Evolutionary conservation across 2,329 filamentous ascomycete genomes (phyloP).

Genomic region (Aspergillaceae sp.): DNA sequence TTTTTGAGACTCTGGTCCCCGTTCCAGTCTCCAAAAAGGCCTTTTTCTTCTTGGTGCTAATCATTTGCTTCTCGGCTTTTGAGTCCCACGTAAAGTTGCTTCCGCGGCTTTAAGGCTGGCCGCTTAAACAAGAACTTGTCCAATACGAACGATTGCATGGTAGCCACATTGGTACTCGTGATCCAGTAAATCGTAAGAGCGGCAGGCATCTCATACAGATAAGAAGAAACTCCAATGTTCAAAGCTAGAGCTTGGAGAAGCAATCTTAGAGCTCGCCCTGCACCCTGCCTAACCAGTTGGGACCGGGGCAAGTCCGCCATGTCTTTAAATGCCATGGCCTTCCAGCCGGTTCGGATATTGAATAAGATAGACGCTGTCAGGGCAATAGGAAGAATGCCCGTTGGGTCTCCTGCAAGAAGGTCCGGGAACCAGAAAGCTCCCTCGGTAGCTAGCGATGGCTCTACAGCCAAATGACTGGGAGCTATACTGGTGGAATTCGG

Average conservation of each 20-base stretch:
- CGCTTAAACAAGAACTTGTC: constrained; percentile 33
- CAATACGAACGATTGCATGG: constrained; percentile 32
- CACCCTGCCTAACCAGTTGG: constrained; percentile 16
- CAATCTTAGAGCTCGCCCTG: constrained; percentile 19
- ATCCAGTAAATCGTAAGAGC: constrained; percentile 46
- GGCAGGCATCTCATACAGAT: constrained; percentile 30
- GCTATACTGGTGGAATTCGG: constrained; percentile 13
- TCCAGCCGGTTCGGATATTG: constrained; percentile 35
- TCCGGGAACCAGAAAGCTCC: constrained; percentile 55
- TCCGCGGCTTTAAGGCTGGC: constrained; percentile 22
- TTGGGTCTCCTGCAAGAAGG: constrained; percentile 46
- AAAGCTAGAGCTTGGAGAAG: constrained; percentile 32
- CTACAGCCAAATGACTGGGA: constrained; percentile 19
- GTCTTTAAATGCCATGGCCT: constrained; percentile 9
- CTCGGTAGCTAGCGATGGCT: constrained; percentile 46
- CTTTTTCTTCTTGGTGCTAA: too few relatives aligned
- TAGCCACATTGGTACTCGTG: constrained; percentile 35
- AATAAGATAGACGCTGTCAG: constrained; percentile 42
- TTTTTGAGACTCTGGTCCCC: too few relatives aligned
- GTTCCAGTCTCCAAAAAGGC: too few relatives aligned
- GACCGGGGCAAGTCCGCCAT: constrained; percentile 19
- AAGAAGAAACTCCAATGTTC: constrained; percentile 27
- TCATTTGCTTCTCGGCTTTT: too few relatives aligned
- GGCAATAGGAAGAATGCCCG: constrained; percentile 40
- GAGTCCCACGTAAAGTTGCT: constrained; percentile 24